Evolutionary conservation across 306 rosid genomes (phyloP).

Genomic region (Glycine latifolia): DNA sequence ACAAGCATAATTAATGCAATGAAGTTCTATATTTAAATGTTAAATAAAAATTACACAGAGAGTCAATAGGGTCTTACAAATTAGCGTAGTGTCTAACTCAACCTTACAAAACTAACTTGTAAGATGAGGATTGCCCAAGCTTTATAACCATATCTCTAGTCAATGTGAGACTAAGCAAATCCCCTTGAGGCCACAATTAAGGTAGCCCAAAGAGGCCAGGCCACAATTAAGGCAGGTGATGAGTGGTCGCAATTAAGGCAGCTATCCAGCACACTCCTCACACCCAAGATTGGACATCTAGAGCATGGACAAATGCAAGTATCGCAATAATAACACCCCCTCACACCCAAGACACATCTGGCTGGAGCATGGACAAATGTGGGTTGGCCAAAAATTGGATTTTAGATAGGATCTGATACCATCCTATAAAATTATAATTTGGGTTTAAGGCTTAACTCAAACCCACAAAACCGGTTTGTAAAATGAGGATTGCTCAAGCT

Average conservation of each 20-base stretch:
- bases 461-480: neutral
- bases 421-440: too few species aligned
- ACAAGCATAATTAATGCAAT: neutral
- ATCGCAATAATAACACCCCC: neutral
- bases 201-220: neutral
- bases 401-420: neutral
- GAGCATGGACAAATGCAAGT: neutral
- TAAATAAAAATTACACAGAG: neutral
- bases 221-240: neutral
- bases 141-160: neutral
- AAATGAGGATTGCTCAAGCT: too few species aligned
- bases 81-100: neutral
- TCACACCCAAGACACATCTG: neutral
- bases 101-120: neutral
- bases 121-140: neutral
- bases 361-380: neutral
- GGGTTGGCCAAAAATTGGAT: neutral
- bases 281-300: neutral
- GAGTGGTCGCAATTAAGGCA: neutral
- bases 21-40: slow-evolving; percentile 21
- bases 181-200: neutral
- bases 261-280: neutral
- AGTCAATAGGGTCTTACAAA: neutral
- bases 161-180: neutral
- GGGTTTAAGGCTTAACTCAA: neutral